Evolutionary conservation across 768 basidiomycete species (phyloP), one percentile per base, ranked within the genome.

Genomic region (Chalciporus sphaerocephalus): DNA sequence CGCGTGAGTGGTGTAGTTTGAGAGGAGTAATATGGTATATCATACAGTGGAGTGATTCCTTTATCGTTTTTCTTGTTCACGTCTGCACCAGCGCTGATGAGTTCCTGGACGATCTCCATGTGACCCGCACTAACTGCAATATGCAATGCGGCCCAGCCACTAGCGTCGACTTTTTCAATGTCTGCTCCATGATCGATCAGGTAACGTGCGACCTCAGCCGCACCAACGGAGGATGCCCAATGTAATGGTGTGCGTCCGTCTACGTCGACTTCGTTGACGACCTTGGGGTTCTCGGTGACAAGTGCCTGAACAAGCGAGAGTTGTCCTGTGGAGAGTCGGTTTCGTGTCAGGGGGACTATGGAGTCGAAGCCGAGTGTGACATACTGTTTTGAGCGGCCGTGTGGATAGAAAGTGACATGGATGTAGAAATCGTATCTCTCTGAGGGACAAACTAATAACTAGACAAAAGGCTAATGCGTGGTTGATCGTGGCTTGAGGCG

Each of bases 101-200:
- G 74, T 64, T 90, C 87, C 50, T 75, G 75, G 17, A 87, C 85
- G 24, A 89, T 66, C 38, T 79, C 80, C 49, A 86, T 81, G 42
- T 86, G 78, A 4, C 92, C 92, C 39, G 89, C 87, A 55, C 90
- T 91, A 38, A 80, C 92, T 94, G 89, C 82, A 49, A 88, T 87
- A 59, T 90, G 88, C 25, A 92, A 72, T 20, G 89, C 71, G 11
- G 85, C 81, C 89, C 90, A 92, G 36, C 86, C 80, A 51, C 74
- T 73, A 45, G 61, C 74, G 64, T 92, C 89, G 16, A 66, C 60
- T 55, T 75, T 76, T 65, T 86, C 21, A 33, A 88, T 75, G 49
- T 87, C 81, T 20, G 83, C 83, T 48, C 78, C 74, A 54, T 81
- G 79, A 65, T 82, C 83, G 46, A 91, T 70, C 53, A 92, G 72